phyloP scores from a whole-genome alignment of 1,284 basidiomycete genomes.

The Sanghuangporus baumii region DNA sequence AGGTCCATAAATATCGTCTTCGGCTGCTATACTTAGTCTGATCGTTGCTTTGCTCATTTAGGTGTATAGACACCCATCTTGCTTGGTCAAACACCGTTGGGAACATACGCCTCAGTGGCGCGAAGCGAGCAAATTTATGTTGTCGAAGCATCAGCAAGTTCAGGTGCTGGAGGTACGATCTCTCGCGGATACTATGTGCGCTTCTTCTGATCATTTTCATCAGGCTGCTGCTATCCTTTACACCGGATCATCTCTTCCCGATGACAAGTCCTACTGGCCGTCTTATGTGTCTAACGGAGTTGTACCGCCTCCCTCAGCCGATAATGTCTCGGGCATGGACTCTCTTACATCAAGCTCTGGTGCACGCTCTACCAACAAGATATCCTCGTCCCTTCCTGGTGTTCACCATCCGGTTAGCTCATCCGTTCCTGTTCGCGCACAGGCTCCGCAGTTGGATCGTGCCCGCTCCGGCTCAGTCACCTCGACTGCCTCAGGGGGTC shows the following conservation, averaged over 20 bases:
- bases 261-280: conserved; percentile 87
- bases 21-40: neutral
- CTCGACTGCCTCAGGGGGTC: conserved; percentile 35
- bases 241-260: conserved; percentile 78
- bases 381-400: conserved; percentile 14
- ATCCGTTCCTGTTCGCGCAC: conserved; percentile 24
- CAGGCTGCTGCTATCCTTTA: conserved; percentile 93
- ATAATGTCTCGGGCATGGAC: conserved; percentile 8
- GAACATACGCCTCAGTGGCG: conserved; percentile 98
- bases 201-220: neutral
- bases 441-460: conserved; percentile 22
- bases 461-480: conserved; percentile 33
- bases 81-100: conserved; percentile 96
- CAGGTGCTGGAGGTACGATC: conserved; percentile 80
- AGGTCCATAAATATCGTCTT: conserved; percentile 43
- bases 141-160: conserved; percentile 97
- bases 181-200: conserved; percentile 1
- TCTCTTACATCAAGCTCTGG: neutral
- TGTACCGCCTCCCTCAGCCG: conserved; percentile 48
- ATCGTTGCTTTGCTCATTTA: conserved; percentile 27
- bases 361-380: conserved; percentile 7
- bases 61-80: conserved; percentile 93
- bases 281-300: conserved; percentile 68
- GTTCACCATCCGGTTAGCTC: conserved; percentile 22
- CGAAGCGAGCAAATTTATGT: conserved; percentile 88